phyloP scores from a whole-genome alignment of 345 rosid genomes.

The Melaleuca alternifolia region DNA sequence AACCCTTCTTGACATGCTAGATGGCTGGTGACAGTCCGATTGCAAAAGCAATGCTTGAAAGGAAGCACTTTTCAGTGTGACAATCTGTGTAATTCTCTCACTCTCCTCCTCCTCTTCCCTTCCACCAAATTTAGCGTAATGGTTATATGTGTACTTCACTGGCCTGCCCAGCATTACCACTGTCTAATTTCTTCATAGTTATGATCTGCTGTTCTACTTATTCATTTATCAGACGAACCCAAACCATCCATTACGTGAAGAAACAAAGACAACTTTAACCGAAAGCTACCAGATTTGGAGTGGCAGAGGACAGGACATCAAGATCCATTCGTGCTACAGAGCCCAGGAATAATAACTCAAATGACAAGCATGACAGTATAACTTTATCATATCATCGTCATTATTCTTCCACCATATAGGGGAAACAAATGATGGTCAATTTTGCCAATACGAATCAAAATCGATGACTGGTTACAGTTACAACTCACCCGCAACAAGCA shows the following conservation, averaged over 20 bases:
- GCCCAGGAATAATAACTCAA: not conserved
- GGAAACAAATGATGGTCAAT: not conserved
- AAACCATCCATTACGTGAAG: not conserved
- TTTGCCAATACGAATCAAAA: not conserved
- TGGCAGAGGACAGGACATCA: too few species aligned
- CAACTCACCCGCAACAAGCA: not conserved
- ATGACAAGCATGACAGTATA: not conserved
- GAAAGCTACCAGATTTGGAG: not conserved
- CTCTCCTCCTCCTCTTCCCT: not conserved
- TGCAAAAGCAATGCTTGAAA: not conserved
- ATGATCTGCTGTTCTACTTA: not conserved
- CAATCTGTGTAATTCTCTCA: not conserved
- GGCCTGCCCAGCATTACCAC: not conserved
- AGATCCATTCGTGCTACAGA: not conserved
- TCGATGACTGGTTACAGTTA: not conserved
- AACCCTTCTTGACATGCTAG: not conserved
- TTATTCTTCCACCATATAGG: not conserved
- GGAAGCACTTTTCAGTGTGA: not conserved
- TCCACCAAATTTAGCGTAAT: not conserved
- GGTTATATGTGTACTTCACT: fast-evolving
- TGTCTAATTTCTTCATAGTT: not conserved
- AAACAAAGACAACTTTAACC: not conserved
- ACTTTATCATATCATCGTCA: not conserved
- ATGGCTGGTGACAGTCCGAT: too few species aligned
- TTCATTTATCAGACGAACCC: not conserved